Base-by-base conservation (phyloP, 805 yeast genomes). In the Millerozyma miso region DNA sequence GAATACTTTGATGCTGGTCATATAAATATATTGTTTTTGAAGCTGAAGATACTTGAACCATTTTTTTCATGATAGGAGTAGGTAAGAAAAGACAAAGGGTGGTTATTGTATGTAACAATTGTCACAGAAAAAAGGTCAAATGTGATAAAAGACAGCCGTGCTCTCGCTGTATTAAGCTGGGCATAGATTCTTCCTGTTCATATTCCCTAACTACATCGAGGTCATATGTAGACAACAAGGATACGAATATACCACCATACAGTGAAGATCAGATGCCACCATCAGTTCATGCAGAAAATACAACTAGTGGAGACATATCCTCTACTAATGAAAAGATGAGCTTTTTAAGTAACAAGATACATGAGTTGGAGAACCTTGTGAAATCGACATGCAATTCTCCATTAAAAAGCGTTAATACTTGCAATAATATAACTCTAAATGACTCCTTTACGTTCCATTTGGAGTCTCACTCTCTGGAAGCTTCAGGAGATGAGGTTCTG, bases 91-190 rank as follows among this genome's bases (percentile, higher is more conserved):
- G 77, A 39, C 65, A 70, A 35, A 62, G 79, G 38, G 61, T 69
- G 45, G 65, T 74, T 0, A 49, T 76, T 6, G 73, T 75, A 0
- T 76, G 81, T 49, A 69, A 67, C 19, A 67, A 67, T 33, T 76
- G 80, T 45, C 62, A 76, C 15, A 67, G 61, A 52, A 59, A 75
- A 35, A 76, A 76, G 50, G 73, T 73, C 31, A 74, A 73, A 52
- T 67, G 71, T 46, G 68, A 67, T 42, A 52, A 63, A 16, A 46
- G 58, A 12, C 51, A 56, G 33, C 70, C 73, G 3, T 65, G 70
- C 43, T 51, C 58, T 19, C 45, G 54, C 33, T 55, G 60, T 38
- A 6, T 41, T 44, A 41, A 41, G 14, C 20, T 35, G 15, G 38
- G 43, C 14, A 41, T 41, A 6, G 43, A 36, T 29, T 15, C 32